phyloP scores from a whole-genome alignment of 2,329 filamentous ascomycete species.

The Whalleya microplaca region DNA sequence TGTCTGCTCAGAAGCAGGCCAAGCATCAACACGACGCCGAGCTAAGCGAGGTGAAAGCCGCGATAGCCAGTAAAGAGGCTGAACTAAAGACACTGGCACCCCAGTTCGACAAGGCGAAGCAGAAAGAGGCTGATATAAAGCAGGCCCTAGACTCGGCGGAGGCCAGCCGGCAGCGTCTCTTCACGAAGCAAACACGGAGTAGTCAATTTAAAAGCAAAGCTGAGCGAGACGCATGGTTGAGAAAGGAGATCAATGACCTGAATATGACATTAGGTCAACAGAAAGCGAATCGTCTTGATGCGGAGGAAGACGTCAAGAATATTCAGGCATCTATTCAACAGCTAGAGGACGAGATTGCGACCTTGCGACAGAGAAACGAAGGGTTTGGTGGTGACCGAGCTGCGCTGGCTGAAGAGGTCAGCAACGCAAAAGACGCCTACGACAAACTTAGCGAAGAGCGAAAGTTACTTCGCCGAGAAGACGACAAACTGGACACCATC shows the following conservation, averaged over 20 bases:
- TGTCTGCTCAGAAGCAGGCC: conserved; percentile 75
- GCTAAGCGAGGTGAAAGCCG: conserved; percentile 70
- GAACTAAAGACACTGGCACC: conserved; percentile 79
- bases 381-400: conserved; percentile 77
- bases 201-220: conserved; percentile 86
- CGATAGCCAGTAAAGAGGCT: conserved; percentile 75
- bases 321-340: conserved; percentile 72
- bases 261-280: conserved; percentile 76
- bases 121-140: conserved; percentile 72
- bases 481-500: conserved; percentile 81
- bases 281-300: conserved; percentile 83
- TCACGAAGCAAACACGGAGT: conserved; percentile 89
- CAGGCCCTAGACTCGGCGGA: conserved; percentile 77
- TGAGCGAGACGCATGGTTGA: conserved; percentile 84
- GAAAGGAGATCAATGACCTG: conserved; percentile 78
- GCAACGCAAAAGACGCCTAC: conserved; percentile 75
- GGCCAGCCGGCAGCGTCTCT: conserved; percentile 74
- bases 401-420: conserved; percentile 72
- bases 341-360: conserved; percentile 73
- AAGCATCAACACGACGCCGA: conserved; percentile 73
- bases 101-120: conserved; percentile 72
- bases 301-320: conserved; percentile 77
- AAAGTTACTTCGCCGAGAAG: conserved; percentile 85
- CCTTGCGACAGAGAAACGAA: conserved; percentile 73
- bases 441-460: conserved; percentile 84